These are phyloP conservation scores for Colletotrichum sp. DNA, from an alignment of 2,329 filamentous ascomycete species.

Conservation along the genomic window DNA sequence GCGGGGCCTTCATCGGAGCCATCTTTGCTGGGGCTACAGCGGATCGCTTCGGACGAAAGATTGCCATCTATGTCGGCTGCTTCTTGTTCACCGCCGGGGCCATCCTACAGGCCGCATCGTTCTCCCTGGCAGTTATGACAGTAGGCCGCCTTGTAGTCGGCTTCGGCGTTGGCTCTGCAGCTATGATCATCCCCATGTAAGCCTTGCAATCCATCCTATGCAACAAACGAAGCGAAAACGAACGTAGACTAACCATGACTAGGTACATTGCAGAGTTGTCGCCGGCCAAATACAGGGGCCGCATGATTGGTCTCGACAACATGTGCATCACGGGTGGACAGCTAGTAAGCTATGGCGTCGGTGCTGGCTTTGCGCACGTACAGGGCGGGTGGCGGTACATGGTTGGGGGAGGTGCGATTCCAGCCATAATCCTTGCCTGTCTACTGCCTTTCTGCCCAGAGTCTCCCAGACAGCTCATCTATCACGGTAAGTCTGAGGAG, in stretches of 20 bases:
- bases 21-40: constrained; percentile 26
- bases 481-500: constrained; percentile 43
- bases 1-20: constrained; percentile 31
- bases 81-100: constrained; percentile 27
- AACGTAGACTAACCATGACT: not conserved
- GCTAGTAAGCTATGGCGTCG: constrained; percentile 44
- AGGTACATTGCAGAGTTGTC: constrained; percentile 55
- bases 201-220: not conserved
- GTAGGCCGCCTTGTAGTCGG: constrained; percentile 45
- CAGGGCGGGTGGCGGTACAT: constrained; percentile 55
- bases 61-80: constrained; percentile 44
- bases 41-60: constrained; percentile 38
- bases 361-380: constrained; percentile 43
- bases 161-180: constrained; percentile 52
- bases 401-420: constrained; percentile 51
- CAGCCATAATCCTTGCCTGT: constrained; percentile 46
- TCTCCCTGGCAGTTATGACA: constrained; percentile 22
- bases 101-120: constrained; percentile 23
- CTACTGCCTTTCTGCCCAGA: constrained; percentile 53
- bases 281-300: constrained; percentile 52
- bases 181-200: constrained; percentile 46
- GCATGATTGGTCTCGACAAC: constrained; percentile 54
- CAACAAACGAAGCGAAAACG: not conserved
- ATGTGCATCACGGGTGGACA: constrained; percentile 48
- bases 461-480: constrained; percentile 51